Evolutionary conservation across 306 rosid species (phyloP), one percentile per base, ranked within the genome.

Genomic region (Vicia faba): DNA sequence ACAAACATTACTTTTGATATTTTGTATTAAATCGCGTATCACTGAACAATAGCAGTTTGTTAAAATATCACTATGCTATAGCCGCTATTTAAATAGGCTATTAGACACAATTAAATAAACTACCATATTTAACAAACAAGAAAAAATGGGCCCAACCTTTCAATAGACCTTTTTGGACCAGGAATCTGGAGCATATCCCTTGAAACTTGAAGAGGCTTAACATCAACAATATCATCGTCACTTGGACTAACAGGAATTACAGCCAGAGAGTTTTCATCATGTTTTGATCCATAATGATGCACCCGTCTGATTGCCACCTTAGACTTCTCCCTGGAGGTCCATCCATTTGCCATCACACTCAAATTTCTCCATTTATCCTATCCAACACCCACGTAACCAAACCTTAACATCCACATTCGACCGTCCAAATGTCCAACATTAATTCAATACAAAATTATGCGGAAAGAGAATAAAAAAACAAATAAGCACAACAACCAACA

Each of bases 281-380:
- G 89, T 79, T 66, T 89, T 59, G 84, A 70, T 73, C 77, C 59
- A 20, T 74, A 87, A 44, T 74, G 84, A 33, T 83, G 92, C 57
- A 66, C 74, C 79, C 91, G 90, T 80, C 72, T 86, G 64, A 75
- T 59, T 23, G 96, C 83, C 46, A 86, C 75, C 74, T 82, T 83
- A 57, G 95, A 84, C 81, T 85, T 88, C 28, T 90, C 99, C 71
- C 99, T 76, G 35, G 95, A 93, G 31, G 87, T 90, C 96, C 96
- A 93, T 79, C 97, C 96, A 78, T 88, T 85, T 68, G 91, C 86
- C 95, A 93, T 90, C 67, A 93, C 97, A 58, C 95, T 86, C 84
- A 90, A 83, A 81, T 90, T 93, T 82, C 97, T 84, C 99, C 99
- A 93, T 81, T 93, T 93, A 80, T 93, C 99, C 99, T 93, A 72